These are phyloP conservation scores for Perkinsus chesapeaki DNA, from an alignment of 169 alveolate species.

Conservation along the genomic window DNA sequence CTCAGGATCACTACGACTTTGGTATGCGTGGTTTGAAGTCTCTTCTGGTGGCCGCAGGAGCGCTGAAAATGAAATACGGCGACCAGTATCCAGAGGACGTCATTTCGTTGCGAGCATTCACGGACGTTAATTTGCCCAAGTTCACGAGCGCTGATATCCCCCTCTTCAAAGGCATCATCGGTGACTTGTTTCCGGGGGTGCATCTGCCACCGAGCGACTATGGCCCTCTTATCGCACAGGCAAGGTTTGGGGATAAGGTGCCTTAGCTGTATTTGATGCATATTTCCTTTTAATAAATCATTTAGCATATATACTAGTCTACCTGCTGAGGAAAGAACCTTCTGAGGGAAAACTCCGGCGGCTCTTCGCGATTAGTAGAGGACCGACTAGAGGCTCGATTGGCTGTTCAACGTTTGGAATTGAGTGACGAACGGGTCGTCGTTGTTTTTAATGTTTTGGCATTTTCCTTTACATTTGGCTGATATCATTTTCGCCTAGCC, in stretches of 20 bases:
- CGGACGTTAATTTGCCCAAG: constrained; percentile 80
- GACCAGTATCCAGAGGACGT: constrained; percentile 52
- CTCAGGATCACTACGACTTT: constrained; percentile 80
- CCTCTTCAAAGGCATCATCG: constrained; percentile 74
- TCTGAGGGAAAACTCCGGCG: too few species aligned
- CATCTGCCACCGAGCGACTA: constrained; percentile 58
- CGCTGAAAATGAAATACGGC: constrained; percentile 60
- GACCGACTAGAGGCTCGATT: too few species aligned
- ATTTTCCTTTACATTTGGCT: not conserved
- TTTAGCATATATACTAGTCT: too few species aligned
- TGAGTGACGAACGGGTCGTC: not conserved
- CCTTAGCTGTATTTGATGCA: too few species aligned
- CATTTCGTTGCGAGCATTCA: constrained; percentile 67
- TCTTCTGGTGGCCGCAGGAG: constrained; percentile 82
- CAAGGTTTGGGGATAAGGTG: too few species aligned
- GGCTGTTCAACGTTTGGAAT: not conserved
- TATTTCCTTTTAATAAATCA: too few species aligned
- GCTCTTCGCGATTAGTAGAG: too few species aligned
- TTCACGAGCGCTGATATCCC: constrained; percentile 78
- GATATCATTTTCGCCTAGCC: not conserved
- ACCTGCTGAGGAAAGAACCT: too few species aligned
- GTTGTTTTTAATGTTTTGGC: too few species aligned
- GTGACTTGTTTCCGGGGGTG: constrained; percentile 86
- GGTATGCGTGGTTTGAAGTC: constrained; percentile 89
- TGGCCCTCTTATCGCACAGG: constrained; percentile 43